Percentiles rank a stretch among this genome's conserved stretches.
Conservation (phyloP, 179 eudicot species). For the Patellifolia procumbens region DNA sequence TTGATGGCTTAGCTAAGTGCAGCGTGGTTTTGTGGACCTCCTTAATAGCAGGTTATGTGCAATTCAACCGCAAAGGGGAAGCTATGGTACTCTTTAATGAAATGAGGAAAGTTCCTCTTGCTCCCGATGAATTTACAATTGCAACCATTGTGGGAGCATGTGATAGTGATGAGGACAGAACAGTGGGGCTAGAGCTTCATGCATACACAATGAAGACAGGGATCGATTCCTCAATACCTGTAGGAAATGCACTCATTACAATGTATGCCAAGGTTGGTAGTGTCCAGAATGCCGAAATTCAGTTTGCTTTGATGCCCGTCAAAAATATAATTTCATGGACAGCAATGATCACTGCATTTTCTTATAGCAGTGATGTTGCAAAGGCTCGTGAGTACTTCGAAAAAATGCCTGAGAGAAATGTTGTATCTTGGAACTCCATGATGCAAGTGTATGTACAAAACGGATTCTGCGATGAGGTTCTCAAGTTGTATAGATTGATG, state of each 20-base stretch:
- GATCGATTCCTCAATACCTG: slow-evolving; percentile 29
- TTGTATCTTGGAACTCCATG: slow-evolving; percentile 35
- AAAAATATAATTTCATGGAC: slow-evolving; percentile 62
- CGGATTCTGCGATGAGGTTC: slow-evolving; percentile 37
- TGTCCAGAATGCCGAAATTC: slow-evolving; percentile 41
- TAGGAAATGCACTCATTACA: slow-evolving; percentile 42
- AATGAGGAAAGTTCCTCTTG: slow-evolving; percentile 36
- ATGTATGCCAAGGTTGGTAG: slow-evolving; percentile 43
- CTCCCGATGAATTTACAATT: slow-evolving; percentile 35
- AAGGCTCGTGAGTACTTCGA: slow-evolving; percentile 33
- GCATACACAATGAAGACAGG: slow-evolving; percentile 36
- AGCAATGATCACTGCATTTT: slow-evolving; percentile 50
- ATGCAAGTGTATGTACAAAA: slow-evolving; percentile 21
- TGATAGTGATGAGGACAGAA: slow-evolving; percentile 26
- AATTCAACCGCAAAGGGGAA: slow-evolving; percentile 26
- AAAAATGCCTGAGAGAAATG: slow-evolving; percentile 39
- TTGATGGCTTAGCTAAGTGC: slow-evolving; percentile 25
- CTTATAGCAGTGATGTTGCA: slow-evolving; percentile 39
- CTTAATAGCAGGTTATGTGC: slow-evolving; percentile 28
- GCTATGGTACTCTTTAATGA: slow-evolving; percentile 35
- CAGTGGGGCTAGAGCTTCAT: slow-evolving; percentile 39
- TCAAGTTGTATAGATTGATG: slow-evolving; percentile 52
- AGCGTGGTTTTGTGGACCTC: slow-evolving; percentile 42
- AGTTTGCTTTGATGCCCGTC: slow-evolving; percentile 39
- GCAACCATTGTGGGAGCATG: slow-evolving; percentile 42